A percentile compares a stretch with the other conserved stretches of the same genome.
Conservation (phyloP, 163 green algal species). For the Trebouxia gelatinosa region DNA sequence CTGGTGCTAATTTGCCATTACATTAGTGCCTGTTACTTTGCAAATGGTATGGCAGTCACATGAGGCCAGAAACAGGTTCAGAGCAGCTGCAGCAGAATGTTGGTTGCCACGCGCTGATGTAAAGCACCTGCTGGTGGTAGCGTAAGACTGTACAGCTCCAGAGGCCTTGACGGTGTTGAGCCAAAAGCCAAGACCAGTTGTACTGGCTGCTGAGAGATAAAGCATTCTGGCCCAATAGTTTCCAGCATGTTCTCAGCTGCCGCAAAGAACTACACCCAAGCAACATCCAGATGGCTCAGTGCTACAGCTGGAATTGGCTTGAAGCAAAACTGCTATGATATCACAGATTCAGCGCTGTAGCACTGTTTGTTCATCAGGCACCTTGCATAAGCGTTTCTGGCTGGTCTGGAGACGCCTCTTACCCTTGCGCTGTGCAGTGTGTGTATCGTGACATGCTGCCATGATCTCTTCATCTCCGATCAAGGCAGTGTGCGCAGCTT, state of each 20-base stretch:
- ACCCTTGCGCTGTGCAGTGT: too few relatives aligned
- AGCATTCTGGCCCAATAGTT: background rate
- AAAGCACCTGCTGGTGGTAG: constrained; percentile 6
- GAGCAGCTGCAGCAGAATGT: too few relatives aligned
- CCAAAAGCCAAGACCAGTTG: constrained; percentile 1
- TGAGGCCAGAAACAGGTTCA: too few relatives aligned
- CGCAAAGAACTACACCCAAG: constrained; percentile 3
- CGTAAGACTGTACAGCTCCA: constrained; percentile 15
- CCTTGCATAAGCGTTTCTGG: background rate
- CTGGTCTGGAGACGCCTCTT: constrained; percentile 10
- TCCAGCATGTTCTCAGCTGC: background rate
- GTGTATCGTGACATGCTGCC: too few relatives aligned
- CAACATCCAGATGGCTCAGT: background rate
- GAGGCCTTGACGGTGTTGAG: background rate
- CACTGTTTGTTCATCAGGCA: background rate
- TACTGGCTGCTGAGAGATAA: background rate
- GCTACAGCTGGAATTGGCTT: background rate
- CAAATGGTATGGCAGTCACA: too few relatives aligned
- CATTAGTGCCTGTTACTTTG: background rate
- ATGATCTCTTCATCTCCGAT: too few relatives aligned
- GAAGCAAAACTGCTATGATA: too few relatives aligned
- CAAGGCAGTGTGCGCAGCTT: too few relatives aligned
- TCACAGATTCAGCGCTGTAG: too few relatives aligned
- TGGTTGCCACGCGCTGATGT: background rate
- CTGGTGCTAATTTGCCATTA: background rate